Evolutionary conservation across 345 rosid genomes (phyloP).

Genomic region (Mangifera indica): DNA sequence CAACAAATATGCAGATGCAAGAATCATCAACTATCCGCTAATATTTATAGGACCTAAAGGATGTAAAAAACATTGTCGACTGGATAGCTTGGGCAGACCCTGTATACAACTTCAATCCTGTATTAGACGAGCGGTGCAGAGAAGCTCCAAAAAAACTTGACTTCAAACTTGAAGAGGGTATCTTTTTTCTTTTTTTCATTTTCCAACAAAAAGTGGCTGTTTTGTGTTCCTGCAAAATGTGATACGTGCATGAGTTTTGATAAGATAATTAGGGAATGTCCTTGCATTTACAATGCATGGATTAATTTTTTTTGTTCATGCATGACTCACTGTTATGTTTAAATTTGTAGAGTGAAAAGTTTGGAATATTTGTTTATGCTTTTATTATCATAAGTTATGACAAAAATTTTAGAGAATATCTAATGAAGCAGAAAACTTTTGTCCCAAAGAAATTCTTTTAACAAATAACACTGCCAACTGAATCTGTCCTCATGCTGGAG

Average conservation of each 20-base stretch:
- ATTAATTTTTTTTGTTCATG: no score
- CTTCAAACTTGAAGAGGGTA: slow-evolving; percentile 91
- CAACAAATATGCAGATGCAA: no score
- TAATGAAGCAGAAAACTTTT: slow-evolving; percentile 3
- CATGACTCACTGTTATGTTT: not conserved
- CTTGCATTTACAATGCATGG: no score
- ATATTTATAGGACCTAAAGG: no score
- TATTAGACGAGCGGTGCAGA: slow-evolving; percentile 98
- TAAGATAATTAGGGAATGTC: no score
- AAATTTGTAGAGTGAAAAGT: not conserved
- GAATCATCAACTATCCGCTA: no score
- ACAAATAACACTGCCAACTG: slow-evolving; percentile 57
- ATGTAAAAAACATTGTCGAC: no score
- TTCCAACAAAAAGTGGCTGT: no score
- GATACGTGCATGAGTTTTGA: no score
- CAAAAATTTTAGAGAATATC: no score
- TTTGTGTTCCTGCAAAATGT: no score
- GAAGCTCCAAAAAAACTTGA: slow-evolving; percentile 98
- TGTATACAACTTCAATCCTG: slow-evolving; percentile 79
- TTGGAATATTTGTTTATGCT: not conserved
- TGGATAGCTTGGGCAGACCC: slow-evolving; percentile 99
- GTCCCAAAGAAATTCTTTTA: not conserved
- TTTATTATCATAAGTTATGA: not conserved
- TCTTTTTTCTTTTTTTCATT: not conserved
- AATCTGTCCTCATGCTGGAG: slow-evolving; percentile 82